Evolutionary conservation across 1,284 basidiomycete species (phyloP), one percentile per base, ranked within the genome.

Genomic region (Cryptococcus wingfieldii): DNA sequence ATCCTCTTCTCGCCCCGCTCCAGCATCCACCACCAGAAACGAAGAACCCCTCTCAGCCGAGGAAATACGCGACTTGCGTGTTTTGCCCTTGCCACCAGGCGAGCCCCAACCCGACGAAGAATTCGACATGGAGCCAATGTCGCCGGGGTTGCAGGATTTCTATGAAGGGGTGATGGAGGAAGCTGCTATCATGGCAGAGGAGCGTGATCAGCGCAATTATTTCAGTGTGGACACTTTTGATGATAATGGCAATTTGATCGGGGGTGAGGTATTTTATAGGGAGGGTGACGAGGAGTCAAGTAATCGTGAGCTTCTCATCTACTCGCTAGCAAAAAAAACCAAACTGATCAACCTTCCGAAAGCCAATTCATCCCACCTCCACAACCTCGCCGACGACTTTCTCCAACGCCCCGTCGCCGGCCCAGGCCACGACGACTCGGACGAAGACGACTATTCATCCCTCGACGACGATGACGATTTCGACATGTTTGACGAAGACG

Each of bases 401-500:
- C 31, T 34, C 31, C 31, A 34, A 34, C 31, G 10, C 10, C 31
- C 31, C 31, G 5, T 34, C 31, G 31, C 31, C 31, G 31, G 31
- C 31, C 31, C 31, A 6, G 31, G 31, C 7, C 31, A 34, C 31
- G 31, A 34, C 31, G 31, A 7, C 31, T 1, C 31, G 4, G 31
- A 34, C 31, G 48, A 41, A 50, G 43, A 44, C 10, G 48, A 46
- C 16, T 65, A 64, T 5, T 65, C 63, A 13, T 60, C 68, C 9
- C 23, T 23, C 23, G 23, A 23, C 23, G 66, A 65, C 5, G 62
- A 66, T 3, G 50, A 55, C 9, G 62, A 69, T 14, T 66, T 64
- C n/a, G 69, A 72, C 42, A 60, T 70, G 16, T 71, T 77, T 14
- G 64, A 70, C 10, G 69, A 69, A n/a, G 66, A 62, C 14, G 47